phyloP scores from a whole-genome alignment of 2,329 filamentous ascomycete species.

The Hypoxylon sp. region DNA sequence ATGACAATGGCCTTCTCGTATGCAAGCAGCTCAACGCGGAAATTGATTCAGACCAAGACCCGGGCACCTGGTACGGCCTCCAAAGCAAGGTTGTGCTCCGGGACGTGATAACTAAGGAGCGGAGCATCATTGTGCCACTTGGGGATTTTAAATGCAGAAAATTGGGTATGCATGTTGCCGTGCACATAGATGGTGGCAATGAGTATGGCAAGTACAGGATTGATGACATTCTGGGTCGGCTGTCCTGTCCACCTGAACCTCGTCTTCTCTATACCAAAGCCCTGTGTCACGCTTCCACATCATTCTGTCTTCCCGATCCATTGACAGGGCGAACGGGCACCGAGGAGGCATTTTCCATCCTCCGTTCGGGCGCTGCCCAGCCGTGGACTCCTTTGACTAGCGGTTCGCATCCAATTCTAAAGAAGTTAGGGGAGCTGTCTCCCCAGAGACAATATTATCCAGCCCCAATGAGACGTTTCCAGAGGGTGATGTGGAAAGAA shows the following conservation, averaged over 20 bases:
- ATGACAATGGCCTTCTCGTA: constrained; percentile 51
- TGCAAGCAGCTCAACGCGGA: constrained; percentile 59
- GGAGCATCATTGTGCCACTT: constrained; percentile 64
- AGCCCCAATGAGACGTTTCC: constrained; percentile 43
- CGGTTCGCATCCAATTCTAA: constrained; percentile 12
- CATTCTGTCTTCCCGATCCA: constrained; percentile 63
- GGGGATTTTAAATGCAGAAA: constrained; percentile 48
- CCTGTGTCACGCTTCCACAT: constrained; percentile 66
- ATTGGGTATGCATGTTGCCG: constrained; percentile 52
- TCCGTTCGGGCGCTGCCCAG: constrained; percentile 60
- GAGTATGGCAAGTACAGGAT: constrained; percentile 62
- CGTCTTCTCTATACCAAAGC: constrained; percentile 63
- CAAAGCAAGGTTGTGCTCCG: constrained; percentile 65
- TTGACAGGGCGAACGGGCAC: constrained; percentile 67
- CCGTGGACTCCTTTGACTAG: constrained; percentile 54
- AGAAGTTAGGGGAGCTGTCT: constrained; percentile 41
- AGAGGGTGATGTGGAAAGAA: constrained; percentile 49
- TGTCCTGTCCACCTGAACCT: constrained; percentile 66
- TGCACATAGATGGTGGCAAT: constrained; percentile 48
- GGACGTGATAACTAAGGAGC: constrained; percentile 51
- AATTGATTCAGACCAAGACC: constrained; percentile 66
- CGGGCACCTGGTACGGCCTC: constrained; percentile 68
- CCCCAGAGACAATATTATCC: constrained; percentile 51
- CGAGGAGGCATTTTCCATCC: constrained; percentile 64
- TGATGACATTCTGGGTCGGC: constrained; percentile 60